phyloP scores from a whole-genome alignment of 2,329 filamentous ascomycete genomes.

The Coniella lustricola region DNA sequence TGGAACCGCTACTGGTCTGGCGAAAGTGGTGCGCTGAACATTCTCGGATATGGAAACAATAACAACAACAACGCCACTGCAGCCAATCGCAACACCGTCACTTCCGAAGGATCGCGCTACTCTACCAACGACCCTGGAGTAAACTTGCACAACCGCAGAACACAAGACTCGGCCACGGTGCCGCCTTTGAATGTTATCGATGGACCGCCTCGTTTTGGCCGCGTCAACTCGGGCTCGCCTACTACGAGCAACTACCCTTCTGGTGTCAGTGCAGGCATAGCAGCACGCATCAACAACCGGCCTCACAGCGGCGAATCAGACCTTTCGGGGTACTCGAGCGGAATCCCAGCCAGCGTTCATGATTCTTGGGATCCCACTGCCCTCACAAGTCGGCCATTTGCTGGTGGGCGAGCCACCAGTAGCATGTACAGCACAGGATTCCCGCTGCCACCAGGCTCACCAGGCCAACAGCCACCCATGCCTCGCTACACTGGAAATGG shows the following conservation, averaged over 20 bases:
- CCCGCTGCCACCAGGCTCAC: constrained; percentile 31
- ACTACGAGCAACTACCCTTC: constrained; percentile 55
- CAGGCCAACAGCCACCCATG: constrained; percentile 20
- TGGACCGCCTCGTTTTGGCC: constrained; percentile 54
- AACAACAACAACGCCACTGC: too few species aligned
- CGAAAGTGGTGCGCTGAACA: constrained; percentile 56
- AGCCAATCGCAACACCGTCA: constrained; percentile 42
- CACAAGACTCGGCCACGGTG: constrained; percentile 61
- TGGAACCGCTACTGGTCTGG: constrained; percentile 76
- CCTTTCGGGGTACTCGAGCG: constrained; percentile 53
- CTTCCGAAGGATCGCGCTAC: constrained; percentile 53
- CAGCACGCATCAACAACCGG: constrained; percentile 52
- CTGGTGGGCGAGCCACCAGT: constrained; percentile 41
- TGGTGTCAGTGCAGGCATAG: constrained; percentile 49
- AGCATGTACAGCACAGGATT: constrained; percentile 43
- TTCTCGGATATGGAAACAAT: constrained; percentile 50
- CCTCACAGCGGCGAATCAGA: constrained; percentile 42
- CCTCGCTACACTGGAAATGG: constrained; percentile 26
- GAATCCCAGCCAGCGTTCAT: constrained; percentile 56
- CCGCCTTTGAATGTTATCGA: constrained; percentile 61
- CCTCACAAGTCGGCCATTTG: constrained; percentile 39
- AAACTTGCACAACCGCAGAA: constrained; percentile 35
- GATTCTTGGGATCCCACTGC: constrained; percentile 48
- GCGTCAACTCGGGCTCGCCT: constrained; percentile 63
- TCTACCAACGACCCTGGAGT: constrained; percentile 29